Percentiles rank a stretch among this genome's conserved stretches.
Conservation (phyloP, 1,284 basidiomycete genomes). For the Entoloma clypeatum region DNA sequence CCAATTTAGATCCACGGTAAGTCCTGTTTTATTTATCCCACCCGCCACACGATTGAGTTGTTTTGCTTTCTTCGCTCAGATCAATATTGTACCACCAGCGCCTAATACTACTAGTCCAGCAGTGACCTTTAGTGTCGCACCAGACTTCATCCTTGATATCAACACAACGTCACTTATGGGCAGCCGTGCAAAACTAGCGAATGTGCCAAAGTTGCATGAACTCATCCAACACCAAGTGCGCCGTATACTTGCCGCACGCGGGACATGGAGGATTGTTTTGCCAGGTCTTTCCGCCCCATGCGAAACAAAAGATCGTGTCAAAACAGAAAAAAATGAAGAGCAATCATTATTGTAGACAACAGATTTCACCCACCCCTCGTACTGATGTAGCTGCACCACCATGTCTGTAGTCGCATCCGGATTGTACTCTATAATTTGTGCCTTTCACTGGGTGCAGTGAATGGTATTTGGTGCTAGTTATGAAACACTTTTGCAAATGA, state of each 20-base stretch:
- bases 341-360: slow-evolving; percentile 12
- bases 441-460: too few species aligned
- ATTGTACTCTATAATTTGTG: too few species aligned
- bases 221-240: slow-evolving; percentile 73
- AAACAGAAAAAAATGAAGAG: slow-evolving; percentile 33
- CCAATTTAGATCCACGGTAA: slow-evolving; percentile 67
- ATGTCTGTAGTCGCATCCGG: not conserved
- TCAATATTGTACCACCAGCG: slow-evolving; percentile 48
- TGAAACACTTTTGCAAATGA: too few species aligned
- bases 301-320: slow-evolving; percentile 41
- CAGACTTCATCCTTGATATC: slow-evolving; percentile 64
- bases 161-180: slow-evolving; percentile 77
- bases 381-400: not conserved
- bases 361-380: not conserved
- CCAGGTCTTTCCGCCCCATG: slow-evolving; percentile 55
- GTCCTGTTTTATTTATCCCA: slow-evolving; percentile 16
- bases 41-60: not conserved
- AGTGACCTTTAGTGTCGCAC: slow-evolving; percentile 58
- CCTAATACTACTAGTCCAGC: slow-evolving; percentile 45
- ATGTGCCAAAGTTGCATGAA: slow-evolving; percentile 81
- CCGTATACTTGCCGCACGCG: slow-evolving; percentile 53
- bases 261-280: slow-evolving; percentile 64
- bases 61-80: slow-evolving; percentile 32
- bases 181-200: slow-evolving; percentile 77
- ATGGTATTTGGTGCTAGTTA: too few species aligned